Evolutionary conservation across 345 rosid genomes (phyloP), one percentile per base, ranked within the genome.

Genomic region (Melaleuca quinquenervia): DNA sequence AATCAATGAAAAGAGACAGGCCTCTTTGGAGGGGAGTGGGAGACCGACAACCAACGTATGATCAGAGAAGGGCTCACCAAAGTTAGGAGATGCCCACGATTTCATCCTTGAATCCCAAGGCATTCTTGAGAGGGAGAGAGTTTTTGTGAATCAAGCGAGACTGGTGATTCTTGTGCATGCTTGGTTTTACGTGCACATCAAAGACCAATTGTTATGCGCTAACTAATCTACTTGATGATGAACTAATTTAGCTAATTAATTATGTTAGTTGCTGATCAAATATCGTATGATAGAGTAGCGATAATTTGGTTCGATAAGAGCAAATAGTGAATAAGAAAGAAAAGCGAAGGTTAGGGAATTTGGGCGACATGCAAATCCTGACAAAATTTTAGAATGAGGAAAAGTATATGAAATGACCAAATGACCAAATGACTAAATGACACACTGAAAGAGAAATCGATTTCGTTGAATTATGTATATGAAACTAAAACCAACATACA

Each of bases 351-450:
- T 54, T 4, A 21, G 21, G 11, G 58, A 15, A 13, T 18, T 70
- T 70, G 13, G 7, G 22, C 48, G 36, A 20, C 1, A 2, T 9
- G 18, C 1, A 70, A 70, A 18, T 70, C 22, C 4, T 1, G 1
- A 2, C 12, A 1, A 36, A 7, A 3, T 70, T 70, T 36, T 0
- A 0, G 6, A 1, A 36, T 70, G 13, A 2, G 7, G 2, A 36
- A 70, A 70, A 26, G 22, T 3, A 70, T 21, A 11, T 36, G 7
- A 36, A 70, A 8, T 5, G 7, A 36, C 0, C 36, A 7, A 70
- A 18, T 70, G 1, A 0, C 44, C n/a, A 36, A 70, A 8, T 5
- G 7, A 36, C 0, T 32, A 7, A 70, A 18, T 70, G 1, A 0
- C 44, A 64, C 29, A 15, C 0, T 3, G 11, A 1, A 29, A 29